phyloP scores from a whole-genome alignment of 2,329 filamentous ascomycete species.

The Ceratocystis alfenasii region DNA sequence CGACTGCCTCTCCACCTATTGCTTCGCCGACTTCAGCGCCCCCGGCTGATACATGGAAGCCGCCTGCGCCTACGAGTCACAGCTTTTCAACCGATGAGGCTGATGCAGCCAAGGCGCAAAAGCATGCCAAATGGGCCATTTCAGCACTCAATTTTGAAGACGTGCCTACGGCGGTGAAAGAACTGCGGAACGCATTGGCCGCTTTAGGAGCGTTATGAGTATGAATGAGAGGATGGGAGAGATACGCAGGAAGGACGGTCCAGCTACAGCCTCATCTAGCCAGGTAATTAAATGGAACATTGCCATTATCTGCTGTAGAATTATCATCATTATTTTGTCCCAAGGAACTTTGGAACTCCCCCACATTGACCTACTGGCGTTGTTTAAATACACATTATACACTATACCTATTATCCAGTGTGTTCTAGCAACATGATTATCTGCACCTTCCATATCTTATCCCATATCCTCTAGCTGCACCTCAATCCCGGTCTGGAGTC shows the following conservation, averaged over 20 bases:
- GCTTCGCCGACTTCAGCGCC: not conserved
- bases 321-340: not conserved
- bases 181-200: slow-evolving; percentile 63
- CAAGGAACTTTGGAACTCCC: not conserved
- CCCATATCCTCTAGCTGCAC: slow-evolving; percentile 30
- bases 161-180: slow-evolving; percentile 74
- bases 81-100: slow-evolving; percentile 24
- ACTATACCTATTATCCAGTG: not conserved
- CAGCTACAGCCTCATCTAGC: not conserved
- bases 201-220: slow-evolving; percentile 47
- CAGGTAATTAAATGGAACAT: not conserved
- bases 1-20: slow-evolving; percentile 22
- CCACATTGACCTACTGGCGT: not conserved
- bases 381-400: slow-evolving; percentile 9
- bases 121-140: slow-evolving; percentile 94
- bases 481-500: slow-evolving; percentile 59
- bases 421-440: not conserved
- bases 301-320: not conserved
- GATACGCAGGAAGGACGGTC: not conserved
- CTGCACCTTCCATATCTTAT: too few relatives aligned
- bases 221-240: slow-evolving; percentile 28
- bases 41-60: not conserved
- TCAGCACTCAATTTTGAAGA: slow-evolving; percentile 96
- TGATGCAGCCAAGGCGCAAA: slow-evolving; percentile 74
- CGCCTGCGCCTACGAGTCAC: slow-evolving; percentile 4